Evolutionary conservation across 2,329 filamentous ascomycete species (phyloP), one percentile per base, ranked within the genome.

Genomic region (Myriangium duriaei): DNA sequence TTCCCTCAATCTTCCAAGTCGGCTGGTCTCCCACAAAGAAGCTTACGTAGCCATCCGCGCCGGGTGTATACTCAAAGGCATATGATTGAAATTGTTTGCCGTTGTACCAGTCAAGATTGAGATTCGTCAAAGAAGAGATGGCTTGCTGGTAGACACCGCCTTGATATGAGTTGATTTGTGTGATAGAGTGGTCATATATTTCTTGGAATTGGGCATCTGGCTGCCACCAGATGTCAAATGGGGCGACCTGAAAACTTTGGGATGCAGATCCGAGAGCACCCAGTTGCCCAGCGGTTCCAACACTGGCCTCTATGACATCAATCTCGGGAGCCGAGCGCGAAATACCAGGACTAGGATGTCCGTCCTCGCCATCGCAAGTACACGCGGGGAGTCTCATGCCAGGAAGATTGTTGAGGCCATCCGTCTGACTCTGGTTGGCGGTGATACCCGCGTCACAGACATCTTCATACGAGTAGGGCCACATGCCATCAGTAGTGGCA

Each of bases 81-180:
- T 69, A 74, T 34, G 64, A 69, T 47, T 74, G 70, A 47, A 72
- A 74, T 13, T 58, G 52, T 11, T 62, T 59, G 4, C 66, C 65
- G 41, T 73, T 67, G 40, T 67, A 74, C 71, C 70, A 74, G 7
- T 62, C 47, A 42, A 66, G 68, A 50, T 73, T 73, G 9, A 74
- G 55, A 34, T 65, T 62, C 1, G 68, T 69, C 9, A 68, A 68
- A 4, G 61, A 67, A n/a, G 65, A 70, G 10, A 74, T 59, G 19
- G 69, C 69, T 52, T 74, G 68, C 47, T 74, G 69, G 43, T 58
- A 72, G 2, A 67, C 67, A 1, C 69, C 69, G 12, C 71, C 70
- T 17, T 61, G 63, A 45, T 71, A 74, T 2, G 56, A 54, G 43
- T 74, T 74, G 41, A 69, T 61, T 24, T 48, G 46, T 9, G 36